Evolutionary conservation across 805 yeast species (phyloP).

Genomic region (Zygoascus tannicola): DNA sequence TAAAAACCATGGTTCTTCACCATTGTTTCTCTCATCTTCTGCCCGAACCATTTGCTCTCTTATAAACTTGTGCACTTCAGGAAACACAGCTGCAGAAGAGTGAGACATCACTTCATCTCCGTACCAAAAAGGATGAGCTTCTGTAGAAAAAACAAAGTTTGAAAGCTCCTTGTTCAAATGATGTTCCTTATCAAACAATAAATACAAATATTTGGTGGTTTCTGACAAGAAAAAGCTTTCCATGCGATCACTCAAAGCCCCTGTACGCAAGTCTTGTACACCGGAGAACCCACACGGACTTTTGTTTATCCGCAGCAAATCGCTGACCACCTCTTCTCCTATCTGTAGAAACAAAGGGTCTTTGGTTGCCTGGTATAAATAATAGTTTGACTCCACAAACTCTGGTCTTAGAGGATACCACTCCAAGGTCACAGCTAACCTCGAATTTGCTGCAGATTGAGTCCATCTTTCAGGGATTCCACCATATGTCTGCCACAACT

Average conservation of each 20-base stretch:
- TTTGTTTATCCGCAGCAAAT: slow-evolving; percentile 43
- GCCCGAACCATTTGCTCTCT: neutral
- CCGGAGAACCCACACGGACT: slow-evolving; percentile 79
- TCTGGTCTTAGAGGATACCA: slow-evolving; percentile 96
- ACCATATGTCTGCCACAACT: slow-evolving; percentile 72
- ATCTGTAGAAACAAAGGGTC: slow-evolving; percentile 77
- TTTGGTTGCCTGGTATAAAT: slow-evolving; percentile 69
- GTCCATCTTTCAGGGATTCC: slow-evolving; percentile 86
- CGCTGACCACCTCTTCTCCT: slow-evolving; percentile 55
- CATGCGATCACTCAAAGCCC: slow-evolving; percentile 67
- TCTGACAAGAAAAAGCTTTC: slow-evolving; percentile 87
- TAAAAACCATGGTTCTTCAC: neutral
- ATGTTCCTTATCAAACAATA: slow-evolving; percentile 66
- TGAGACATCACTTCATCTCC: slow-evolving; percentile 29
- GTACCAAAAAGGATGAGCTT: slow-evolving; percentile 85
- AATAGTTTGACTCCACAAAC: slow-evolving; percentile 80
- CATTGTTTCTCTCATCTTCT: neutral
- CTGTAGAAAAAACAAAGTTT: slow-evolving; percentile 62
- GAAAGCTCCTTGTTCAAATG: slow-evolving; percentile 35
- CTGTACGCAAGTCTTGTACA: slow-evolving; percentile 53
- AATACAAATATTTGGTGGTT: slow-evolving; percentile 71
- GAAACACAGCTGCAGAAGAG: slow-evolving; percentile 15
- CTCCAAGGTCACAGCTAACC: slow-evolving; percentile 43
- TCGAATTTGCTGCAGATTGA: neutral
- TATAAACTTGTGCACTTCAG: neutral